Conservation (phyloP, 306 rosid species). For the Ormosia semicastrata region DNA sequence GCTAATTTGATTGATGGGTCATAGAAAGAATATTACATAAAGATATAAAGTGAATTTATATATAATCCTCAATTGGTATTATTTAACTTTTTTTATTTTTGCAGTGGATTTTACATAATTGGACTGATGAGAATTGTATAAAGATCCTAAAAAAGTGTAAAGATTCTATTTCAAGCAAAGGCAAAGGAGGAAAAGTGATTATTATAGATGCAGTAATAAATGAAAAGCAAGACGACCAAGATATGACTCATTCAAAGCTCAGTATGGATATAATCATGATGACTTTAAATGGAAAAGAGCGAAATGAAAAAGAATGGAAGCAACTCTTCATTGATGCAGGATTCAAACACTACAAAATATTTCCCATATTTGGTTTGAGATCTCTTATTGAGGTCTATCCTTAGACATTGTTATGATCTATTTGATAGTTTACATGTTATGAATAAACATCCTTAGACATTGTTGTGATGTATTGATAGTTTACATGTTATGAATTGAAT, state of each 20-base stretch:
- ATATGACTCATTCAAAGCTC: constrained; percentile 27
- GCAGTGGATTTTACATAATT: constrained; percentile 24
- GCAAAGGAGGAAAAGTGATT: constrained; percentile 29
- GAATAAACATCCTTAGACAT: neutral
- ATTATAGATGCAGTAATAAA: constrained; percentile 39
- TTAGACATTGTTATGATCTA: neutral
- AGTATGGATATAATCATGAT: constrained; percentile 33
- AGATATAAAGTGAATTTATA: too few species aligned
- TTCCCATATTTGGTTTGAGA: constrained; percentile 31
- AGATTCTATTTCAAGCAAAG: constrained; percentile 20
- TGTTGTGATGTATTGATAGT: too few species aligned
- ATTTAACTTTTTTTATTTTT: neutral
- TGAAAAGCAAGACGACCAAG: neutral
- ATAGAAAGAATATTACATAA: too few species aligned
- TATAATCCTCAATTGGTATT: too few species aligned
- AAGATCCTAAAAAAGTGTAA: constrained; percentile 32
- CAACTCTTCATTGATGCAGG: constrained; percentile 42
- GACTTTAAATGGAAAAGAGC: constrained; percentile 25
- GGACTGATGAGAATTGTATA: constrained; percentile 33
- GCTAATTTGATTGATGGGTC: too few species aligned
- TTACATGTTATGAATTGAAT: too few species aligned
- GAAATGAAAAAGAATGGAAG: constrained; percentile 39
- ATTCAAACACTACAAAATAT: constrained; percentile 31
- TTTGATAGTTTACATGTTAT: too few species aligned
- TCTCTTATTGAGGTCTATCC: constrained; percentile 51